These are phyloP conservation scores for Odonthalia washingtoniensis DNA, from an alignment of 31 red algal genomes.

Conservation along the genomic window DNA sequence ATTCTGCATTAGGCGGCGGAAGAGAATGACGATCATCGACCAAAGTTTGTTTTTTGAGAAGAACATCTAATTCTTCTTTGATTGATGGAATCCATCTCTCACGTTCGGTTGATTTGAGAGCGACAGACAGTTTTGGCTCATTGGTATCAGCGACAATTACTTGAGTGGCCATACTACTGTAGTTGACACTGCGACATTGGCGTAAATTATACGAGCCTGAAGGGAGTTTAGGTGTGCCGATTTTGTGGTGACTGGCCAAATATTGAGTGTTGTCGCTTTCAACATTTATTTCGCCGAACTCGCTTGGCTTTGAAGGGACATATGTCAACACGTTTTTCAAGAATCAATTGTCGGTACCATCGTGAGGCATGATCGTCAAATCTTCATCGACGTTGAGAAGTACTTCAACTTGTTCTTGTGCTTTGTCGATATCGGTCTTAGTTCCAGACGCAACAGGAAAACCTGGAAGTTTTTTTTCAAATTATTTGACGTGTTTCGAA, in stretches of 20 bases:
- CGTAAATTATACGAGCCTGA: neutral
- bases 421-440: neutral
- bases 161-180: neutral
- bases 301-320: no score
- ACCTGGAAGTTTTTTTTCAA: neutral
- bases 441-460: neutral
- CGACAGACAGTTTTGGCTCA: neutral
- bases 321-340: no score
- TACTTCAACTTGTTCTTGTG: neutral
- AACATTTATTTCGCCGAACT: neutral
- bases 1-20: neutral
- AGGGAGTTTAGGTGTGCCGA: neutral
- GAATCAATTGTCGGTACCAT: no score
- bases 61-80: conserved; percentile 14
- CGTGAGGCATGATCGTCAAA: no score
- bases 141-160: neutral
- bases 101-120: conserved; percentile 32
- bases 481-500: neutral
- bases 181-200: neutral
- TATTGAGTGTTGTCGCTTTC: neutral
- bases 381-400: no score
- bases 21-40: neutral
- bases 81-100: conserved; percentile 15
- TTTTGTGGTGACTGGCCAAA: neutral
- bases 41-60: conserved; percentile 4